Evolutionary conservation across 352 stramenopile species (phyloP).

Genomic region (Phytophthora capsici): DNA sequence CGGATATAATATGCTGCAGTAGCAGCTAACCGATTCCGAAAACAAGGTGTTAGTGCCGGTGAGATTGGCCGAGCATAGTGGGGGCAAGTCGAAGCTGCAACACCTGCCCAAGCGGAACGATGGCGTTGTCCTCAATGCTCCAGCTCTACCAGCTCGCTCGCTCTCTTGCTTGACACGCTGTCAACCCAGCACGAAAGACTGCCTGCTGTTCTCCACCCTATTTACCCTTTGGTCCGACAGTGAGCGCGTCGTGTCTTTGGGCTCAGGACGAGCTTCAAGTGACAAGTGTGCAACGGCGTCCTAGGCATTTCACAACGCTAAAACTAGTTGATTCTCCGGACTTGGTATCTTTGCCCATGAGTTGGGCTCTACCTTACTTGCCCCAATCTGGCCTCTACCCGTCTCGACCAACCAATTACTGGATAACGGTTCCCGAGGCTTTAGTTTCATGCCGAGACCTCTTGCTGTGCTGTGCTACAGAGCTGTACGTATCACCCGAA

Average conservation of each 20-base stretch:
- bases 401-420: conserved; percentile 12
- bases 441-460: no score
- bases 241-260: conserved; percentile 9
- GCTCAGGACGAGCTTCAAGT: conserved; percentile 3
- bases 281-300: conserved; percentile 1
- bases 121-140: conserved; percentile 1
- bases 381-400: conserved; percentile 4
- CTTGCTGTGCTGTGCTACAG: neutral
- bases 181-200: conserved; percentile 16
- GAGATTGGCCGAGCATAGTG: conserved; percentile 21
- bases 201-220: conserved; percentile 9
- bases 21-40: neutral
- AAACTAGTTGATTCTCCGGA: neutral
- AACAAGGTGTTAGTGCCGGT: neutral
- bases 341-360: conserved; percentile 4
- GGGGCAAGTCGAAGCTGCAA: conserved; percentile 4
- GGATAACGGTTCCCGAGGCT: conserved; percentile 3
- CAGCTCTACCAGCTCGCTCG: conserved; percentile 11
- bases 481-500: neutral
- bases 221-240: conserved; percentile 11
- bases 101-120: conserved; percentile 27
- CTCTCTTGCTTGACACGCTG: conserved; percentile 18
- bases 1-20: neutral
- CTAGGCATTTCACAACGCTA: no score
- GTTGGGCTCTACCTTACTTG: neutral